Evolutionary conservation across 2,329 filamentous ascomycete species (phyloP).

Genomic region (Phaeosphaeriaceae sp.): DNA sequence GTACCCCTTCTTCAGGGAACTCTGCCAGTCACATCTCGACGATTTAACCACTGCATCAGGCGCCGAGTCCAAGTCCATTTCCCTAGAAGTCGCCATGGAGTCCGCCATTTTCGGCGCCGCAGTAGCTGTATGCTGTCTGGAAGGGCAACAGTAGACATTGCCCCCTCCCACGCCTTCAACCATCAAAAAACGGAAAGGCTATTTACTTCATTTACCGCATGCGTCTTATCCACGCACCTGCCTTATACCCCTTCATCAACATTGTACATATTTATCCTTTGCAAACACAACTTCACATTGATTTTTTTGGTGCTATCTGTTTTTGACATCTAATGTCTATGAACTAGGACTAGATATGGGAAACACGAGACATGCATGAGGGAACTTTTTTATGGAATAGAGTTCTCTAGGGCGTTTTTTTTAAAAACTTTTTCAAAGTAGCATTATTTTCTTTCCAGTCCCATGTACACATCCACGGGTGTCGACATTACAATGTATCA

Average conservation of each 20-base stretch:
- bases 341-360: neutral
- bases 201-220: neutral
- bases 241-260: constrained; percentile 6
- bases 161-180: neutral
- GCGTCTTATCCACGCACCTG: constrained; percentile 6
- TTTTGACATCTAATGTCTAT: constrained; percentile 1
- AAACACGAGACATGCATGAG: constrained; percentile 3
- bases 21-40: constrained; percentile 69
- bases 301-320: too few relatives aligned
- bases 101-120: constrained; percentile 78
- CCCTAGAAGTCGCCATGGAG: constrained; percentile 72
- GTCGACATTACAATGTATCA: too few relatives aligned
- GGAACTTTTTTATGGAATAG: neutral
- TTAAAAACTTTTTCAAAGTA: neutral
- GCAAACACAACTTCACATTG: too few relatives aligned
- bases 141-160: constrained; percentile 26
- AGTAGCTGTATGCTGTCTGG: constrained; percentile 61
- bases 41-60: constrained; percentile 56
- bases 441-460: neutral
- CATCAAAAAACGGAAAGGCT: too few relatives aligned
- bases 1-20: constrained; percentile 70
- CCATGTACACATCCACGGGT: too few relatives aligned
- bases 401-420: constrained; percentile 4
- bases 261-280: constrained; percentile 1
- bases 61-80: constrained; percentile 56